These are phyloP conservation scores for Inga laurina DNA, from an alignment of 306 rosid genomes.

Conservation along the genomic window DNA sequence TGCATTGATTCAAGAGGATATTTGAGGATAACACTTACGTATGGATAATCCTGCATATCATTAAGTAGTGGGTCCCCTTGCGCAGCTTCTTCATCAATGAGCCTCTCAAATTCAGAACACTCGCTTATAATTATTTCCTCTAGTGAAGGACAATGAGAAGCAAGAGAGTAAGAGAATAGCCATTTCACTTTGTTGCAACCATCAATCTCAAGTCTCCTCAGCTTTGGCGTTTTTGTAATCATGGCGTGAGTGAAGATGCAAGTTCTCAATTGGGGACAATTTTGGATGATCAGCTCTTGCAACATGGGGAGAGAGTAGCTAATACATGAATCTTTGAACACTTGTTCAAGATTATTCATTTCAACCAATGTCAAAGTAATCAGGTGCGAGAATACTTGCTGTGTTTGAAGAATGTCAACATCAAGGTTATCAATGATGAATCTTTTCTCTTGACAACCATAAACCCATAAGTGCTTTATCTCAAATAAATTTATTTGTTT, in stretches of 20 bases:
- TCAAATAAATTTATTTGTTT: not conserved
- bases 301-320: not conserved
- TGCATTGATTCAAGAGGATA: too few relatives aligned
- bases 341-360: not conserved
- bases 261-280: not conserved
- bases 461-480: not conserved
- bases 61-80: not conserved
- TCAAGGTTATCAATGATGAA: not conserved
- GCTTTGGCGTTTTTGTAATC: not conserved
- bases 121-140: rapidly evolving
- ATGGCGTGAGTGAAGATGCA: not conserved
- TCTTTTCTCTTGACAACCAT: too few relatives aligned
- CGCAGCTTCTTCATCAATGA: not conserved
- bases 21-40: too few relatives aligned
- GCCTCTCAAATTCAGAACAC: not conserved
- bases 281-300: not conserved
- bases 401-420: too few relatives aligned
- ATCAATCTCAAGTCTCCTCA: not conserved
- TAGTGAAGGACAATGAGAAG: not conserved
- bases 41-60: too few relatives aligned
- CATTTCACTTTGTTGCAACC: not conserved
- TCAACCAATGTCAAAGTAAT: not conserved
- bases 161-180: not conserved
- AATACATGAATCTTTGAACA: too few relatives aligned
- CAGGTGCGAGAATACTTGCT: not conserved